Evolutionary conservation across 352 stramenopile species (phyloP), one percentile per base, ranked within the genome.

Genomic region (Phytophthora chlamydospora): DNA sequence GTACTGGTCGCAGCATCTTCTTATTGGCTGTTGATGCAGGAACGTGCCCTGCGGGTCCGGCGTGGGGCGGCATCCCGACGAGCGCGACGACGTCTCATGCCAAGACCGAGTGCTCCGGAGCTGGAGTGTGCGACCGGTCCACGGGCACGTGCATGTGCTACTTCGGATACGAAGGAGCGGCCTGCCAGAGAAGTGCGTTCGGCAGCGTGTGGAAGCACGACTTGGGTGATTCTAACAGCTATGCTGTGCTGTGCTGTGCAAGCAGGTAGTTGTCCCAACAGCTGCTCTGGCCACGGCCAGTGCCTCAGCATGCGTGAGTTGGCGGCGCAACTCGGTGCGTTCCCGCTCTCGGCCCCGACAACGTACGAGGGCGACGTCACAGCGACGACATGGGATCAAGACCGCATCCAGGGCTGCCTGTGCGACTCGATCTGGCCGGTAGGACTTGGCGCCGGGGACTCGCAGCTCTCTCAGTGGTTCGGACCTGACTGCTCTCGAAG

Each of bases 401-500:
- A 89, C 54, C 72, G 79, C 19, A 68, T 95, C 33, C 90, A 76
- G 19, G 87, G 87, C 12, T 95, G 87, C 52, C 64, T 92, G 14
- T 95, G 86, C 42, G 86, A 95, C 51, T 95, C 86, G 21, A 76
- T 72, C 4, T 95, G 84, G 84, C 29, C 65, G 0, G 87, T 95
- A 3, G 83, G 85, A 6, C 75, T 98, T 1, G 89, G 45, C 3
- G 33, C 58, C 1, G 89, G 78, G 1, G 58, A 98, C 54, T 80
- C 73, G 3, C 93, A 98, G 59, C 73, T 85, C 32, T 70, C 87
- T 3, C 66, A 97, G 66, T 97, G 85, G 78, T 98, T 98, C 56
- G 90, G 90, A 6, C 62, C 82, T 14, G 89, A 96, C 48, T 98
- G 91, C 64, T 96, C 88, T 10, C 58, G 74, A 47, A 68, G 85